phyloP scores from a whole-genome alignment of 208 protist genomes.

The Novymonas esmeraldas region DNA sequence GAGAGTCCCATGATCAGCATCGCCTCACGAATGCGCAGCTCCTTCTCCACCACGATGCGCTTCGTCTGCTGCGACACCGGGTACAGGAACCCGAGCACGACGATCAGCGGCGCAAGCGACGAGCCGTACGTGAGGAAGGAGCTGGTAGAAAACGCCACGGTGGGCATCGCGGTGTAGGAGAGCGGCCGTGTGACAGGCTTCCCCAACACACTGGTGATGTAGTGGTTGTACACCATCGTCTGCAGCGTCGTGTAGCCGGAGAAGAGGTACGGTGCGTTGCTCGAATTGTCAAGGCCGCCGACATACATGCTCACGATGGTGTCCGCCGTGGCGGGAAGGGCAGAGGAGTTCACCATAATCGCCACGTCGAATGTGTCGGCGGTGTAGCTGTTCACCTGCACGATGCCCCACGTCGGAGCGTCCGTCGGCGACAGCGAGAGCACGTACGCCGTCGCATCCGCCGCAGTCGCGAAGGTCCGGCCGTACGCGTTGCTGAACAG shows the following conservation, averaged over 20 bases:
- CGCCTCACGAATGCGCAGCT: slow-evolving; percentile 73
- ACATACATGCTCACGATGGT: slow-evolving; percentile 9
- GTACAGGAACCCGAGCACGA: slow-evolving; percentile 78
- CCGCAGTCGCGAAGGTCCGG: slow-evolving; percentile 29
- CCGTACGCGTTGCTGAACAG: slow-evolving; percentile 54
- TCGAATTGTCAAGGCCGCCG: slow-evolving; percentile 14
- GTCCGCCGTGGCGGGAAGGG: slow-evolving; percentile 18
- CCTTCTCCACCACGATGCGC: slow-evolving; percentile 81
- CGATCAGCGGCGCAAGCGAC: slow-evolving; percentile 43
- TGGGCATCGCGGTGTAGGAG: slow-evolving; percentile 28
- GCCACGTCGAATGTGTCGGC: slow-evolving; percentile 16
- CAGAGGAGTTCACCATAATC: slow-evolving; percentile 33
- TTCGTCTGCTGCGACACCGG: slow-evolving; percentile 67
- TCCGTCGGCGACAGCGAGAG: not conserved
- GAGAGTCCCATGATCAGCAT: slow-evolving; percentile 86
- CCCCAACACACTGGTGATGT: slow-evolving; percentile 6
- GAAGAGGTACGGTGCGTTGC: slow-evolving; percentile 18
- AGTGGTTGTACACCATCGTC: slow-evolving; percentile 32
- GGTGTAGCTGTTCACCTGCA: slow-evolving; percentile 19
- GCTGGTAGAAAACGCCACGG: slow-evolving; percentile 15
- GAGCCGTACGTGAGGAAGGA: slow-evolving; percentile 31
- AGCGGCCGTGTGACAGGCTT: slow-evolving; percentile 9
- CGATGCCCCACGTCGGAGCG: slow-evolving; percentile 25
- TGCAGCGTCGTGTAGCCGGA: slow-evolving; percentile 44
- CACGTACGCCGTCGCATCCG: slow-evolving; percentile 12